A percentile compares a stretch with the other conserved stretches of the same genome.
Conservation (phyloP, 495 filamentous ascomycete species). For the Mycothermus thermophilus region DNA sequence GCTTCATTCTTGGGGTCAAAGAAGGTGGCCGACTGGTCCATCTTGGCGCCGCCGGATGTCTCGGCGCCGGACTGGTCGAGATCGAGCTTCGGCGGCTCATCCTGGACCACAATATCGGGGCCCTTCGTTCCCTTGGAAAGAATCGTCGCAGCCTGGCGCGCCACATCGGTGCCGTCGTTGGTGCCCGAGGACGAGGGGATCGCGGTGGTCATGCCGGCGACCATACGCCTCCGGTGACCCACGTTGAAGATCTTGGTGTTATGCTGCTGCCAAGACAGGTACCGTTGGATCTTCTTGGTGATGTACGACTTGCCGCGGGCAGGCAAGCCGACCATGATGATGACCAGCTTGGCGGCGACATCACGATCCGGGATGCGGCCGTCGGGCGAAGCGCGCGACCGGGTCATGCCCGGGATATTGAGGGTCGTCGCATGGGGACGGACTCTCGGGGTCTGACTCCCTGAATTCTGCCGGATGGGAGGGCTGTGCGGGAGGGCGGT, state of each 20-base stretch:
- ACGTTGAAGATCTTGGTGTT: conserved; percentile 95
- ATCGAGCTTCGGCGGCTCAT: conserved; percentile 22
- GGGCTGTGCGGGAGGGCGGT: conserved; percentile 26
- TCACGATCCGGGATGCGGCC: conserved; percentile 83
- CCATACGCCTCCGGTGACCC: conserved; percentile 73
- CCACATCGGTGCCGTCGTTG: conserved; percentile 19
- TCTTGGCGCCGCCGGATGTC: conserved; percentile 29
- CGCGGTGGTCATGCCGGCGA: conserved; percentile 39
- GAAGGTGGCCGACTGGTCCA: conserved; percentile 84
- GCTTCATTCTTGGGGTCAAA: conserved; percentile 83
- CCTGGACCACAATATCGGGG: conserved; percentile 21
- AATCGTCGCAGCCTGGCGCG: conserved; percentile 33
- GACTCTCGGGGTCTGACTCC: conserved; percentile 43
- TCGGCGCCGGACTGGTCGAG: conserved; percentile 11
- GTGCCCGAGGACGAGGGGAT: conserved; percentile 13
- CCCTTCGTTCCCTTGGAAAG: conserved; percentile 30
- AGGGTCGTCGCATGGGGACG: conserved; percentile 69
- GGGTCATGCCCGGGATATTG: conserved; percentile 78
- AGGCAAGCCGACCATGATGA: conserved; percentile 95
- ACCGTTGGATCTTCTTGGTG: conserved; percentile 91
- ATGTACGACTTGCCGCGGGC: conserved; percentile 96
- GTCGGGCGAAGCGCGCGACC: conserved; percentile 86
- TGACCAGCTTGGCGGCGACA: conserved; percentile 88
- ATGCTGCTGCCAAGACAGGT: conserved; percentile 94
- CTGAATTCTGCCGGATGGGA: conserved; percentile 45